Evolutionary conservation across 176 grass and related monocot genomes (phyloP), one percentile per base, ranked within the genome.

Genomic region (Themeda triandra): DNA sequence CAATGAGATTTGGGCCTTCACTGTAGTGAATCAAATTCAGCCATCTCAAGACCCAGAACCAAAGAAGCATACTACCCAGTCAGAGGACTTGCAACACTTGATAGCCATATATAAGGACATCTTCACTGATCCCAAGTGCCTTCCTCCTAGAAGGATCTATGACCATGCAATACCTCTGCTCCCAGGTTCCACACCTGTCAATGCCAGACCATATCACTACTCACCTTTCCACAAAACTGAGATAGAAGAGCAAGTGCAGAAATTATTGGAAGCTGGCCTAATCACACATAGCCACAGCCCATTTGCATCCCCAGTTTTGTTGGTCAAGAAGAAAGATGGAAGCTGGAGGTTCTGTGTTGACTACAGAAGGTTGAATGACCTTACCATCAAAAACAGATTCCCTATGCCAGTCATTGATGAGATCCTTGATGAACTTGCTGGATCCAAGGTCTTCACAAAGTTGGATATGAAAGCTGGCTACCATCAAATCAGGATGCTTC

Each of bases 21-120:
- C 5, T n/a, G 6, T 37, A 6, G 36, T 37, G n/a, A n/a, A n/a
- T n/a, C n/a, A n/a, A n/a, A n/a, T n/a, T 4, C 32, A 33, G 4
- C 39, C 8, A 2, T 6, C 8, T 9, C 3, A 39, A 8, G 37
- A 35, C 4, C 4, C 33, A n/a, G 4, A 35, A 35, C 32, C 2
- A 2, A 33, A 1, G 0, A 6, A 1, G 10, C 6, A 10, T 4
- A 8, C 0, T 0, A 2, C 0, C 6, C 39, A 1, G 1, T 9
- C 6, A 11, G 9, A 41, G 2, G 39, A 41, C 8, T 6, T 37
- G 7, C 7, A 40, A 10, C 8, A 9, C 0, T 8, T 40, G 0
- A 8, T 41, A 2, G 2, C 8, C 1, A 1, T 10, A 0, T 8
- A 40, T 10, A 41, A 41, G 6, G 39, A 41, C 6, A 11, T 41